Evolutionary conservation across 2,329 filamentous ascomycete genomes (phyloP), one percentile per base, ranked within the genome.

Genomic region (Pyricularia grisea): DNA sequence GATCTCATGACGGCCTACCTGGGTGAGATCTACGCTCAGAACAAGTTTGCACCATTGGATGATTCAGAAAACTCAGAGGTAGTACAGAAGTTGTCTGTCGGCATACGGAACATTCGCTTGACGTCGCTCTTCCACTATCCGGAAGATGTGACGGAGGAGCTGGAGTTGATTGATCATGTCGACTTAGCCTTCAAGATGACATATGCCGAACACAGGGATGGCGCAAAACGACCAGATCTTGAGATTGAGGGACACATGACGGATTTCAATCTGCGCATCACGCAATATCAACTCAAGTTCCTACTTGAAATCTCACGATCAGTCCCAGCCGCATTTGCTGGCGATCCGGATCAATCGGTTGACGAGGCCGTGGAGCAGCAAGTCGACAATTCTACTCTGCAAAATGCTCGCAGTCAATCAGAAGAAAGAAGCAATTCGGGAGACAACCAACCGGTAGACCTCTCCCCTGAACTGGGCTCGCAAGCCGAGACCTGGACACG

Each of bases 81-180:
- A 70, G 92, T 92, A 36, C 99, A 97, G 84, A 93, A 96, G 76
- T 86, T 99, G 20, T 91, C 92, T 2, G 90, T 93, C 23, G 95
- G 95, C 27, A 94, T 99, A 73, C 88, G 94, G 68, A 97, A 99
- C 71, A 93, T 97, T 71, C 89, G 92, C 42, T 82, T 99, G 31
- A 97, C 93, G 0, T 98, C 94, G 0, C 89, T 92, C 68, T 93
- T 98, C 75, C 87, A 97, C 76, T 98, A 96, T 74, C 79, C 87
- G 0, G 84, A 89, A 2, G 87, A 88, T 42, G 80, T 86, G 69
- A 87, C 88, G 0, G 95, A 99, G 78, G 93, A 97, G 77, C 83
- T 99, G 9, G 93, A 99, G 77, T 91, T 99, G 82, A 97, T 99
- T 73, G 94, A 99, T 75, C 93, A 97, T 74, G 93, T 99, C 14